Conservation (phyloP, 2,329 filamentous ascomycete genomes). For the Madurella mycetomatis region DNA sequence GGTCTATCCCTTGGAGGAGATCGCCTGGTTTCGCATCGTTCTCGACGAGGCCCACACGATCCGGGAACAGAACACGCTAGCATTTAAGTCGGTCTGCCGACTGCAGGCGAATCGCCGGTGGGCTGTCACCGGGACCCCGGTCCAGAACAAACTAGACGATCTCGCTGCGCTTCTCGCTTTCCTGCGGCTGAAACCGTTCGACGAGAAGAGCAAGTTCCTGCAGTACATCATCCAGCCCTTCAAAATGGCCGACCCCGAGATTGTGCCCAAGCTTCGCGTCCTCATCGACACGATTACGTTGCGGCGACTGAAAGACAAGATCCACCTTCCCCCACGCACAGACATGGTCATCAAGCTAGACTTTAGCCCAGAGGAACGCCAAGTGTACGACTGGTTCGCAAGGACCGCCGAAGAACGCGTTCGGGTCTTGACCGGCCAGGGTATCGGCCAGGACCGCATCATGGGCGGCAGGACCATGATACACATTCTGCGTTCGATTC, state of each 20-base stretch:
- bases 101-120: conserved; percentile 78
- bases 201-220: conserved; percentile 70
- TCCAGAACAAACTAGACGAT: conserved; percentile 91
- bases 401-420: conserved; percentile 77
- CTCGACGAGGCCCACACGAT: conserved; percentile 95
- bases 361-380: conserved; percentile 70
- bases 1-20: conserved; percentile 63
- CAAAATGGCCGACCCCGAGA: conserved; percentile 78
- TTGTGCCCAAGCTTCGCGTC: conserved; percentile 78
- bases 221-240: conserved; percentile 80
- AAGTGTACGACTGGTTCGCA: conserved; percentile 80
- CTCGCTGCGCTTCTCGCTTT: conserved; percentile 83
- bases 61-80: conserved; percentile 73
- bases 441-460: conserved; percentile 52
- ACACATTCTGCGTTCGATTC: conserved; percentile 86
- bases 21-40: conserved; percentile 91
- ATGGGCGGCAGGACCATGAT: conserved; percentile 86
- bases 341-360: conserved; percentile 70
- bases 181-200: conserved; percentile 77
- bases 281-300: conserved; percentile 94
- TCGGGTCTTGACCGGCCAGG: conserved; percentile 62
- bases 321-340: conserved; percentile 69
- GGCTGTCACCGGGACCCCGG: conserved; percentile 95
- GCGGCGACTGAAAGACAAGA: conserved; percentile 85
- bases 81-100: conserved; percentile 79